Percentiles rank a stretch among this genome's conserved stretches.
phyloP scores from a whole-genome alignment of 176 grass and related monocot species.

The Areca catechu region DNA sequence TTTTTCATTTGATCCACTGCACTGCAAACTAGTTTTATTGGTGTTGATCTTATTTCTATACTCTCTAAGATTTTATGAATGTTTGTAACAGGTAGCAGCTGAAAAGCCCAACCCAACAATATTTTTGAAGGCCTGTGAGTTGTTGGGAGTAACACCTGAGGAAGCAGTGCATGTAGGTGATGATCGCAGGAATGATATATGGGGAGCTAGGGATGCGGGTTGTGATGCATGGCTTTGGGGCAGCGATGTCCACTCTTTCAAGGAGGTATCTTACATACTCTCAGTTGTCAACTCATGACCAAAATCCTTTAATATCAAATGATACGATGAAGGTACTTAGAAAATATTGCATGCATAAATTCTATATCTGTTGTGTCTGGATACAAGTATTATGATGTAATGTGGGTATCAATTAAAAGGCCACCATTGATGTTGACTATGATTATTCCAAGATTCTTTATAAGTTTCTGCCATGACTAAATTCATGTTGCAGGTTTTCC shows the following conservation, averaged over 20 bases:
- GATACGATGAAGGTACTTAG: background rate
- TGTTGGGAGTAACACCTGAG: conserved; percentile 74
- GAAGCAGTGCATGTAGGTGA: conserved; percentile 92
- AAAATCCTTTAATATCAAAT: background rate
- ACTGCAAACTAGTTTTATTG: no score
- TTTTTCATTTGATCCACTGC: no score
- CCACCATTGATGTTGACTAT: no score
- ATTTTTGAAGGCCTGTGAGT: conserved; percentile 86
- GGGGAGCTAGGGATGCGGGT: conserved; percentile 94
- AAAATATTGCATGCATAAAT: background rate
- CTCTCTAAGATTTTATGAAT: background rate
- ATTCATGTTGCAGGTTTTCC: no score
- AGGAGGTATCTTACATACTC: conserved; percentile 48
- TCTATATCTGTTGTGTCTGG: no score
- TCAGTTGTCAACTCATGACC: background rate
- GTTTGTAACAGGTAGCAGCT: conserved; percentile 50
- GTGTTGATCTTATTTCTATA: no score
- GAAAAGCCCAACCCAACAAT: conserved; percentile 97
- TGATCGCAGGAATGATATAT: conserved; percentile 88
- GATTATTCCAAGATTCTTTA: no score
- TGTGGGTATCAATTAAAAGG: no score
- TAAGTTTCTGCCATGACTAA: no score
- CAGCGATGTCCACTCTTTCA: conserved; percentile 87
- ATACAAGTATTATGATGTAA: no score
- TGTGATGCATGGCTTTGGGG: conserved; percentile 98